Evolutionary conservation across 2,329 filamentous ascomycete genomes (phyloP).

Genomic region (Eutypella sp.): DNA sequence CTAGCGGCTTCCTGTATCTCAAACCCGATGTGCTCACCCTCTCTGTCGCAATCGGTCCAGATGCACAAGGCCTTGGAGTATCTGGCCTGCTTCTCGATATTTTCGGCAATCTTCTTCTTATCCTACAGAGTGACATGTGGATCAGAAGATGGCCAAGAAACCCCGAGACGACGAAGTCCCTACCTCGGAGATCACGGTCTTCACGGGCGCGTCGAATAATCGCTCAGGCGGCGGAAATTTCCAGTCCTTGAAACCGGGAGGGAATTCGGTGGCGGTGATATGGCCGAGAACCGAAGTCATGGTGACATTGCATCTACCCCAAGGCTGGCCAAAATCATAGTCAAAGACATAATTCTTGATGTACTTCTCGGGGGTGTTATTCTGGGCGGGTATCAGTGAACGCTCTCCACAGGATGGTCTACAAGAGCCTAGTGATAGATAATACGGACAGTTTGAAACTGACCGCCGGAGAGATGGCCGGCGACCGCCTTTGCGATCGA

Average conservation of each 20-base stretch:
- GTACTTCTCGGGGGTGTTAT: slow-evolving; percentile 65
- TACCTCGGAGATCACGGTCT: slow-evolving; percentile 63
- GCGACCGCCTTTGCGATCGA: slow-evolving; percentile 95
- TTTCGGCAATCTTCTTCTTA: slow-evolving; percentile 75
- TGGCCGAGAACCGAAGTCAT: slow-evolving; percentile 95
- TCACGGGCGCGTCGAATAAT: slow-evolving; percentile 77
- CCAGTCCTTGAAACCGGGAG: slow-evolving; percentile 71
- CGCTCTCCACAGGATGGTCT: neutral
- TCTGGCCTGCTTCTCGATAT: slow-evolving; percentile 75
- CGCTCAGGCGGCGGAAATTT: slow-evolving; percentile 69
- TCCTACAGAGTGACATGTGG: slow-evolving; percentile 45
- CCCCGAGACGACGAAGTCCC: slow-evolving; percentile 10
- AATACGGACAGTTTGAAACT: slow-evolving; percentile 59
- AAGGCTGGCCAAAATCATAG: slow-evolving; percentile 76
- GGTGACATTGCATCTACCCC: slow-evolving; percentile 77
- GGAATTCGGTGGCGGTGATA: slow-evolving; percentile 76
- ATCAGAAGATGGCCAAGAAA: neutral
- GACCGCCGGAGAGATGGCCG: slow-evolving; percentile 77
- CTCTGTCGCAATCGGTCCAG: slow-evolving; percentile 97
- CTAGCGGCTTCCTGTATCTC: slow-evolving; percentile 81
- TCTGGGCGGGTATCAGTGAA: slow-evolving; percentile 39
- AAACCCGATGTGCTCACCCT: slow-evolving; percentile 92
- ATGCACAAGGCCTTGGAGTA: slow-evolving; percentile 77
- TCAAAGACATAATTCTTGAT: slow-evolving; percentile 94
- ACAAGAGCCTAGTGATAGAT: slow-evolving; percentile 2